Evolutionary conservation across 352 stramenopile species (phyloP).

Genomic region (Phytophthora syringae): DNA sequence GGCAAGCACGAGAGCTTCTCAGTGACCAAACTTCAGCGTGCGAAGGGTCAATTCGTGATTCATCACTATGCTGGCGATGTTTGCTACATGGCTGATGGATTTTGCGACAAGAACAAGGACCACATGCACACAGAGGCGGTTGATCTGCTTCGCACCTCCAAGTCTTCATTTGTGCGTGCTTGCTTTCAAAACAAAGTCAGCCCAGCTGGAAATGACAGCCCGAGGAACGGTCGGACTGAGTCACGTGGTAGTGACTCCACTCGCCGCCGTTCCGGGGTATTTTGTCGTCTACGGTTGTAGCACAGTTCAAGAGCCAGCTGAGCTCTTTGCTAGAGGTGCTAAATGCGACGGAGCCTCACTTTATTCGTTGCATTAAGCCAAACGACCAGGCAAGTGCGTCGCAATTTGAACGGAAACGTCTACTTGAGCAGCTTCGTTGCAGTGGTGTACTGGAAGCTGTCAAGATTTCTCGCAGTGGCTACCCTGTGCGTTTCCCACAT

Average conservation of each 20-base stretch:
- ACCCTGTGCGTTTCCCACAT: conserved; percentile 96
- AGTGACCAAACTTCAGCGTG: conserved; percentile 77
- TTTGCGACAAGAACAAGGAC: conserved; percentile 93
- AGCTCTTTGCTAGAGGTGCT: conserved; percentile 93
- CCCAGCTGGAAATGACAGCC: conserved; percentile 20
- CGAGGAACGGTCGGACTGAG: conserved; percentile 29
- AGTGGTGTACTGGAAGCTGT: conserved; percentile 90
- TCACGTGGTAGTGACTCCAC: conserved; percentile 44
- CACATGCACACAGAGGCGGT: conserved; percentile 85
- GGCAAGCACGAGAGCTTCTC: conserved; percentile 71
- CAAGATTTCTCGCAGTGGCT: conserved; percentile 89
- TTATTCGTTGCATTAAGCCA: conserved; percentile 92
- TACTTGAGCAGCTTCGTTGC: conserved; percentile 87
- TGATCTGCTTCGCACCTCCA: conserved; percentile 75
- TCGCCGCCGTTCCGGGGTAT: conserved; percentile 72
- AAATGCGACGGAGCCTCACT: conserved; percentile 94
- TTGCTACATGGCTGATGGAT: conserved; percentile 80
- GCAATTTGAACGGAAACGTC: conserved; percentile 67
- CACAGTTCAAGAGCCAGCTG: conserved; percentile 96
- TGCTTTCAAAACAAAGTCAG: conserved; percentile 66
- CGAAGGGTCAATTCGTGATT: conserved; percentile 86
- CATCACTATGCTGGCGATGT: conserved; percentile 88
- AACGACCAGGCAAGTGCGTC: conserved; percentile 75
- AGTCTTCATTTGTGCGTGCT: conserved; percentile 65
- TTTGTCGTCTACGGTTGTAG: conserved; percentile 83